Percentiles rank a stretch among this genome's conserved stretches.
Conservation (phyloP, 2,329 filamentous ascomycete genomes). For the Penicillium nordicum region DNA sequence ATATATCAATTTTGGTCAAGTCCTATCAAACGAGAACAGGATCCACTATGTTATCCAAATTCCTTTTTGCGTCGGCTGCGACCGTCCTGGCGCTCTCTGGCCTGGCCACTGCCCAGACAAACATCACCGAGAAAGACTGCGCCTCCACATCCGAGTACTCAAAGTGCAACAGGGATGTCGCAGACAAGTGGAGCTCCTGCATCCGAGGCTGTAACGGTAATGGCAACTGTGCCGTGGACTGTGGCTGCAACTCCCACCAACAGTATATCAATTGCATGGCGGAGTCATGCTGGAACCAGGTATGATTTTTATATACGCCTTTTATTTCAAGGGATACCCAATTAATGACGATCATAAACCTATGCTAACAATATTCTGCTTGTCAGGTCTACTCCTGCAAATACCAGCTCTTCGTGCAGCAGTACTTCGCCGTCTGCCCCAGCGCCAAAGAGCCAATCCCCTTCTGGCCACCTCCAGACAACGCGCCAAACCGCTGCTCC, state of each 20-base stretch:
- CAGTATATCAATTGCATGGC: slow-evolving; percentile 39
- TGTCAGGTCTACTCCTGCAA: slow-evolving; percentile 38
- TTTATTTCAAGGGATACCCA: background rate
- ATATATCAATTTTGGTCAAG: background rate
- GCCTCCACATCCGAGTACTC: slow-evolving; percentile 17
- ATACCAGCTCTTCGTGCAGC: slow-evolving; percentile 38
- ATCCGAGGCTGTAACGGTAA: slow-evolving; percentile 19
- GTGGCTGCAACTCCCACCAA: slow-evolving; percentile 24
- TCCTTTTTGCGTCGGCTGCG: slow-evolving; percentile 11
- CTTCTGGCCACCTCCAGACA: slow-evolving; percentile 38
- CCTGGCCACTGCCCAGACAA: slow-evolving; percentile 20
- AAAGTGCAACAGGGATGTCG: slow-evolving; percentile 22
- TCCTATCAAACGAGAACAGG: background rate
- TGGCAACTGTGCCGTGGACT: slow-evolving; percentile 21
- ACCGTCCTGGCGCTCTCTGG: slow-evolving; percentile 10
- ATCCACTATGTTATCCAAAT: slow-evolving; percentile 16
- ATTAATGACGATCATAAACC: background rate
- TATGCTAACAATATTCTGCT: background rate
- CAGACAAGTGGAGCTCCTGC: slow-evolving; percentile 19
- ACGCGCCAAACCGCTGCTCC: slow-evolving; percentile 36
- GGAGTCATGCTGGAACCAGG: slow-evolving; percentile 39
- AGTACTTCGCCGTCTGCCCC: slow-evolving; percentile 35
- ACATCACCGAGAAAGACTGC: slow-evolving; percentile 23
- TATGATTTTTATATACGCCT: slow-evolving; percentile 6
- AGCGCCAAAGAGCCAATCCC: slow-evolving; percentile 32